Conservation (phyloP, 2,329 filamentous ascomycete genomes). For the Scedosporium apiospermum region DNA sequence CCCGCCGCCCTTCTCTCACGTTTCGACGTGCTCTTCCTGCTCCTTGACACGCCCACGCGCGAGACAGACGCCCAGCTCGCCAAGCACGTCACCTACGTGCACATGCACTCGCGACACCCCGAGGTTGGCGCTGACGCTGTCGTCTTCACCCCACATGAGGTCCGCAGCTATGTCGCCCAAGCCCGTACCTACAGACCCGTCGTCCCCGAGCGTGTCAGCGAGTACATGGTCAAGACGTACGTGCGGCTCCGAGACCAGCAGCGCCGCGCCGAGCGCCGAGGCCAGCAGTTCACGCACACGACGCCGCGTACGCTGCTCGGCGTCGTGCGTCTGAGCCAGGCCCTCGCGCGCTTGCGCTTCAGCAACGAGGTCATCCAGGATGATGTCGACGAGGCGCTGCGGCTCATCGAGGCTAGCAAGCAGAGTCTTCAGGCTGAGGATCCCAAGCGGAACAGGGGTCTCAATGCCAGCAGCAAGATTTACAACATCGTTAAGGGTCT, state of each 20-base stretch:
- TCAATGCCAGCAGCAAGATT: slow-evolving; percentile 80
- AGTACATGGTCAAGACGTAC: slow-evolving; percentile 96
- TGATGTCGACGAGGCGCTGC: slow-evolving; percentile 90
- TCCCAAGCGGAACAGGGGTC: slow-evolving; percentile 56
- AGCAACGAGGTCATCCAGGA: slow-evolving; percentile 75
- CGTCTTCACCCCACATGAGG: slow-evolving; percentile 87
- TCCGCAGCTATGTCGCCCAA: slow-evolving; percentile 90
- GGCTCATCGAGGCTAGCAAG: slow-evolving; percentile 88
- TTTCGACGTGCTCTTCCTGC: slow-evolving; percentile 94
- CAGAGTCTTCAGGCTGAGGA: slow-evolving; percentile 72
- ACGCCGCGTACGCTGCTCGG: slow-evolving; percentile 89
- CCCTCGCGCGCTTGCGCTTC: slow-evolving; percentile 85
- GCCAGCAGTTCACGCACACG: slow-evolving; percentile 89
- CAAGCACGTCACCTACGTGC: slow-evolving; percentile 89
- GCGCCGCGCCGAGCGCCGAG: slow-evolving; percentile 80
- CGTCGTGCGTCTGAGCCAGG: slow-evolving; percentile 86
- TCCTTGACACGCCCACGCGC: slow-evolving; percentile 85
- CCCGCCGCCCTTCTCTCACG: slow-evolving; percentile 93
- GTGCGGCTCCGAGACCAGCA: slow-evolving; percentile 89
- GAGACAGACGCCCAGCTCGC: slow-evolving; percentile 90
- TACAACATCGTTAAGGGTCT: slow-evolving; percentile 89
- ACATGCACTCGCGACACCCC: slow-evolving; percentile 93
- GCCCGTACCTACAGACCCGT: slow-evolving; percentile 82
- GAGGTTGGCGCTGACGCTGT: slow-evolving; percentile 52
- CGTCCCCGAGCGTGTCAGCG: slow-evolving; percentile 75